phyloP scores from a whole-genome alignment of 2,329 filamentous ascomycete genomes.

The Clonostachys rhizophaga region DNA sequence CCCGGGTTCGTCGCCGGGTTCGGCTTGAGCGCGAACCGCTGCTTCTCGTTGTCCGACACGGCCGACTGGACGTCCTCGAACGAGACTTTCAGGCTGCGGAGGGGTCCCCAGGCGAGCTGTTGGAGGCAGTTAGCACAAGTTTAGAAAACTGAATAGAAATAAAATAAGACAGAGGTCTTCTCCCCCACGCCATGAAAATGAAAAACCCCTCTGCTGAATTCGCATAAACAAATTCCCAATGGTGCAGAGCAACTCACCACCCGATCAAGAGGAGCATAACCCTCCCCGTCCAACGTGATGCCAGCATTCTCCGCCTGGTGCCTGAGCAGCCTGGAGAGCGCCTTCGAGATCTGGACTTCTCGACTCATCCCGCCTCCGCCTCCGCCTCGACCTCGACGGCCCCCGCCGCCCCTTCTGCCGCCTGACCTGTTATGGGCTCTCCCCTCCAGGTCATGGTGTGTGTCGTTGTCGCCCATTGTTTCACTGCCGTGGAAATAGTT shows the following conservation, averaged over 20 bases:
- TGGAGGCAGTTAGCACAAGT: neutral
- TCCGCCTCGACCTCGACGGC: slow-evolving; percentile 20
- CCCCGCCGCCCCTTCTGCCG: slow-evolving; percentile 12
- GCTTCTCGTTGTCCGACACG: slow-evolving; percentile 78
- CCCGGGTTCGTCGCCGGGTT: slow-evolving; percentile 8
- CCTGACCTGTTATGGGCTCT: slow-evolving; percentile 4
- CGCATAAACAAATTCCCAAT: neutral
- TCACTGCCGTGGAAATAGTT: neutral
- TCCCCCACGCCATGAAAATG: too few relatives aligned
- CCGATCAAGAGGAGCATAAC: slow-evolving; percentile 51
- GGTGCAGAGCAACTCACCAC: slow-evolving; percentile 42
- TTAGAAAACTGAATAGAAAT: neutral
- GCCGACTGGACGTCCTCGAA: slow-evolving; percentile 67
- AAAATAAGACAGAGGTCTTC: neutral
- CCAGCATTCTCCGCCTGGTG: slow-evolving; percentile 54
- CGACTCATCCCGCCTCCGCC: slow-evolving; percentile 26
- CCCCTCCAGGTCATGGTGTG: slow-evolving; percentile 10
- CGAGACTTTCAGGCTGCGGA: slow-evolving; percentile 68
- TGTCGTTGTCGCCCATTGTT: neutral
- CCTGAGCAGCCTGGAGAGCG: slow-evolving; percentile 47
- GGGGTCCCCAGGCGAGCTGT: slow-evolving; percentile 47
- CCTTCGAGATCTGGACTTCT: slow-evolving; percentile 46
- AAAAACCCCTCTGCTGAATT: neutral
- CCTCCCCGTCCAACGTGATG: slow-evolving; percentile 52
- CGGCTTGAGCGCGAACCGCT: slow-evolving; percentile 78